Evolutionary conservation across 1,284 basidiomycete genomes (phyloP).

Genomic region (Neotropicomus parvogracilis): DNA sequence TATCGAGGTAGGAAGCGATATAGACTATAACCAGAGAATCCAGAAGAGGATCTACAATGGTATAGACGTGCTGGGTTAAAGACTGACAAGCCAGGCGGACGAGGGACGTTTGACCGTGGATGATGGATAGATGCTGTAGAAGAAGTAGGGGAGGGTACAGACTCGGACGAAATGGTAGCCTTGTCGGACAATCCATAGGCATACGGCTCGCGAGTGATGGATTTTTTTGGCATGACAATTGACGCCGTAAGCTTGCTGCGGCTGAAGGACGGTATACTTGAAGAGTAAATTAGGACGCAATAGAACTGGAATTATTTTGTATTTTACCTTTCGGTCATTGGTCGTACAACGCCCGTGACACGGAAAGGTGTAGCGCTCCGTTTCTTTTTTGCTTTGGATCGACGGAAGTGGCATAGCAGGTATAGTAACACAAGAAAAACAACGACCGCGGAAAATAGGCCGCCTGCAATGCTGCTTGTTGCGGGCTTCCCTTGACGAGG

Average conservation of each 20-base stretch:
- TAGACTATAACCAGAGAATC: conserved; percentile 21
- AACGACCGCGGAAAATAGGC: conserved; percentile 21
- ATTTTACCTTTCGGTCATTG: conserved; percentile 25
- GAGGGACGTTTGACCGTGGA: conserved; percentile 10
- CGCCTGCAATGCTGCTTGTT: conserved; percentile 40
- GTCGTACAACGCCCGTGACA: conserved; percentile 41
- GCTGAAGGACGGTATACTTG: conserved; percentile 37
- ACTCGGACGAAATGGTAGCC: conserved; percentile 42
- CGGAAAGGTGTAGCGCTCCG: conserved; percentile 45
- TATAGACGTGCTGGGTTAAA: conserved; percentile 13
- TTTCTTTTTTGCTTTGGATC: conserved; percentile 38
- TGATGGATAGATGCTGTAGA: conserved; percentile 28
- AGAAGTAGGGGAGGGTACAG: conserved; percentile 34
- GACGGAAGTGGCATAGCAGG: conserved; percentile 35
- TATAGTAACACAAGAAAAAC: conserved; percentile 26
- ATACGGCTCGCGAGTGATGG: conserved; percentile 31
- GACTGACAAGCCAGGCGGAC: conserved; percentile 2
- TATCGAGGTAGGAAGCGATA: conserved; percentile 6
- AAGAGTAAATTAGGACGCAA: conserved; percentile 5
- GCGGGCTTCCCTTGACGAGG: neutral
- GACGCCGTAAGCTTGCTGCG: conserved; percentile 41
- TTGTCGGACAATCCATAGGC: conserved; percentile 34
- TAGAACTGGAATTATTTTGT: neutral
- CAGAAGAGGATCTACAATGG: conserved; percentile 24
- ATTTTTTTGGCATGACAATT: conserved; percentile 52